Evolutionary conservation across 129 eudicot genomes (phyloP), one percentile per base, ranked within the genome.

Genomic region (Cynara cardunculus): DNA sequence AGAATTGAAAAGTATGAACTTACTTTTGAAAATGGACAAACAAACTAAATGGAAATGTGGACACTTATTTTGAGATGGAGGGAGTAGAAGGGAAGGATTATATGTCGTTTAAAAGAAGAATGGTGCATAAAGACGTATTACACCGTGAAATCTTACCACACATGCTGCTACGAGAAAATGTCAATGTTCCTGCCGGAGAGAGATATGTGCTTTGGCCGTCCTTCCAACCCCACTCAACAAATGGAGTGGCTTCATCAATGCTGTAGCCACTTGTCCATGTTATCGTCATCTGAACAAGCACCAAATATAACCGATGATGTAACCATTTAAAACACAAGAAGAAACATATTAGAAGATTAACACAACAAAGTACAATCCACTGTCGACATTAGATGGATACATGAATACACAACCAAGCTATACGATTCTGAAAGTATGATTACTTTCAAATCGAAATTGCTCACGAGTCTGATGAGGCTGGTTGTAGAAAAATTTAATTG

Each of bases 181-280:
- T 88, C 78, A 90, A 79, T 26, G 97, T 92, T 61, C 93, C 97
- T 24, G 97, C 92, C 0, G 96, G 91, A 39, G 96, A 80, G 41
- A 56, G 91, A 39, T 16, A 71, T 73, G 76, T 30, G 21, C 7
- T 2, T n/a, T 81, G 74, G 8, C 87, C 84, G 5, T 91, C 90
- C 35, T n/a, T 73, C 81, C 68, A 35, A n/a, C 97, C 91, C 90
- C 91, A 90, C 69, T 87, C 87, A 26, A 90, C 89, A 30, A 90
- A 86, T 71, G 96, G 96, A 76, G 80, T 73, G 64, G 98, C 98
- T 86, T 93, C 97, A 81, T 85, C 85, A 31, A 90, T 78, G 86
- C 83, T 84, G 77, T 93, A 93, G 59, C 94, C 96, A 79, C 96
- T 93, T 49, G 97, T 93, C 97, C 97, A 93, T 44, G 96, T 89